phyloP scores from a whole-genome alignment of 2,329 filamentous ascomycete genomes.

The Venturia effusa region DNA sequence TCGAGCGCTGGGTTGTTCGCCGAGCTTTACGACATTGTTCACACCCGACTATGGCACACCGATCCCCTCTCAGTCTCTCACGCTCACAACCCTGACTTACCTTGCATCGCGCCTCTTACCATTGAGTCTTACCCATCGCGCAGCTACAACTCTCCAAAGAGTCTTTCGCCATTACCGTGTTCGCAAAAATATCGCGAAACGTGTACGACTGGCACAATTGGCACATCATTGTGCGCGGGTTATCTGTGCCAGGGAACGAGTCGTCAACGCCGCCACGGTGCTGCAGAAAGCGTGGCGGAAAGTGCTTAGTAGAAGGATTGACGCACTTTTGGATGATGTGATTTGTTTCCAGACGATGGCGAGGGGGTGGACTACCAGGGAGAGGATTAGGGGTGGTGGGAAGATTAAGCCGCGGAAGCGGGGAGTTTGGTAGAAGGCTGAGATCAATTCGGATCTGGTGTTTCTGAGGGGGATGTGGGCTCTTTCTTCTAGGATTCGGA shows the following conservation, averaged over 20 bases:
- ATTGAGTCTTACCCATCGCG: constrained; percentile 37
- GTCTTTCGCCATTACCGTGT: constrained; percentile 34
- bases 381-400: constrained; percentile 14
- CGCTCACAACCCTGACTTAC: constrained; percentile 46
- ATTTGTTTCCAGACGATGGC: constrained; percentile 32
- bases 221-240: constrained; percentile 37
- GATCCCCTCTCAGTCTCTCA: constrained; percentile 44
- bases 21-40: constrained; percentile 25
- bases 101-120: constrained; percentile 48
- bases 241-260: constrained; percentile 31
- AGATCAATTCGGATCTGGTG: too few relatives aligned
- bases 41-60: constrained; percentile 15
- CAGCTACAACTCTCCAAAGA: constrained; percentile 42
- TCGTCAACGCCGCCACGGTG: constrained; percentile 30
- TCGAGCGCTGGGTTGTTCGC: constrained; percentile 30
- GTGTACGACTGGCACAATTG: constrained; percentile 29
- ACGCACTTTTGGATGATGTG: constrained; percentile 27
- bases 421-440: constrained; percentile 30
- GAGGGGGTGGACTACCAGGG: constrained; percentile 27
- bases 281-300: constrained; percentile 35
- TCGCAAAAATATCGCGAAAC: constrained; percentile 21
- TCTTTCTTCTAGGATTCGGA: too few relatives aligned
- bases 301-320: constrained; percentile 25
- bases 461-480: too few relatives aligned
- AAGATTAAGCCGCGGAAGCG: constrained; percentile 25